phyloP scores from a whole-genome alignment of 176 grass and related monocot genomes.

The Guadua angustifolia region DNA sequence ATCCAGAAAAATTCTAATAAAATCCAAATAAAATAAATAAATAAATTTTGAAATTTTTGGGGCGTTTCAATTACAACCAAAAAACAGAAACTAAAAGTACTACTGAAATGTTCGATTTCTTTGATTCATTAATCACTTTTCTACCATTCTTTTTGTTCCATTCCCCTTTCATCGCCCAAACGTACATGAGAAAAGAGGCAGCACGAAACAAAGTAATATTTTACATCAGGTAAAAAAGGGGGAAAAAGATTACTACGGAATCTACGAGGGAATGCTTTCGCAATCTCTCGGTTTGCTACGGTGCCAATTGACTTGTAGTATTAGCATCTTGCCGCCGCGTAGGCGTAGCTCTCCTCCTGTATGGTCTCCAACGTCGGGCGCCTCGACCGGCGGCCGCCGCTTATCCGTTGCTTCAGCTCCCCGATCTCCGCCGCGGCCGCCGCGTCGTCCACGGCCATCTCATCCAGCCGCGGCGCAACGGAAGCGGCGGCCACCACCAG shows the following conservation, averaged over 20 bases:
- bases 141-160: neutral
- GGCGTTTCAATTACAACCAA: too few species aligned
- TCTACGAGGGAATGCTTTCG: conserved; percentile 44
- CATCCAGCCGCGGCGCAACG: conserved; percentile 45
- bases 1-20: too few species aligned
- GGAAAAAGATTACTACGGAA: neutral
- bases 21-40: too few species aligned
- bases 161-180: conserved; percentile 46
- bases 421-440: conserved; percentile 57
- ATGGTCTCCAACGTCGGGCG: conserved; percentile 83
- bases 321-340: conserved; percentile 38
- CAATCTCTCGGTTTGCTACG: conserved; percentile 12
- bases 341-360: conserved; percentile 68
- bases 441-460: conserved; percentile 60
- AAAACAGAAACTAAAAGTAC: neutral
- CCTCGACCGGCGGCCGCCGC: conserved; percentile 60
- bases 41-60: too few species aligned
- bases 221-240: conserved; percentile 17
- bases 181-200: conserved; percentile 51
- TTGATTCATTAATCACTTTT: conserved; percentile 20
- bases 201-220: conserved; percentile 11
- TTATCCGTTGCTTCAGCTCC: conserved; percentile 75
- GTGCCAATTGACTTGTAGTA: neutral
- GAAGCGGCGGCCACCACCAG: conserved; percentile 1
- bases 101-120: neutral